phyloP scores from a whole-genome alignment of 148 eudicot genomes.

The Gaultheria prostrata region DNA sequence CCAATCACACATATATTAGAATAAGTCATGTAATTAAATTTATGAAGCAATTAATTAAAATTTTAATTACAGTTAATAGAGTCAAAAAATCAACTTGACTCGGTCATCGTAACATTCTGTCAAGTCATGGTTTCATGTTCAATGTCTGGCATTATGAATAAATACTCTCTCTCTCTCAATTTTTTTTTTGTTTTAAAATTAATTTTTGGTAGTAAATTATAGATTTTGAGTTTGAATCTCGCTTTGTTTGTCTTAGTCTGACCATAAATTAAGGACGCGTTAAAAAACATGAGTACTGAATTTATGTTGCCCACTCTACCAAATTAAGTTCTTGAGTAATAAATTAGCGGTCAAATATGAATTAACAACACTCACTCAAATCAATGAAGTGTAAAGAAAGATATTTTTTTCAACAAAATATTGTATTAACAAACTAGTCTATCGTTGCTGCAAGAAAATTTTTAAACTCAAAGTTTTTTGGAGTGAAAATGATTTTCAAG shows the following conservation, averaged over 20 bases:
- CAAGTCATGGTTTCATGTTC: background rate
- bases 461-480: background rate
- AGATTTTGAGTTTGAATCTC: background rate
- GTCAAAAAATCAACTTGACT: background rate
- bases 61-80: background rate
- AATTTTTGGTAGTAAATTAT: background rate
- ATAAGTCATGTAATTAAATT: background rate
- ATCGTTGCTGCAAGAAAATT: background rate
- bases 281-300: background rate
- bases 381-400: background rate
- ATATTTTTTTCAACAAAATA: background rate
- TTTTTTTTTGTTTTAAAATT: too few relatives aligned
- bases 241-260: background rate
- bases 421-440: background rate
- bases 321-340: background rate
- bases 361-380: background rate
- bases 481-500: background rate
- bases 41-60: background rate
- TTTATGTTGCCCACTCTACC: background rate
- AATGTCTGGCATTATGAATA: background rate
- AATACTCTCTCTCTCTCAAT: too few relatives aligned
- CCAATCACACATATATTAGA: background rate
- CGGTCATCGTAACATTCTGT: background rate
- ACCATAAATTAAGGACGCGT: background rate
- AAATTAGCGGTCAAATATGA: background rate